Percentiles rank a stretch among this genome's conserved stretches.
These are phyloP conservation scores for Podila verticillata DNA, from an alignment of 192 early-diverging fungal genomes.

Conservation along the genomic window DNA sequence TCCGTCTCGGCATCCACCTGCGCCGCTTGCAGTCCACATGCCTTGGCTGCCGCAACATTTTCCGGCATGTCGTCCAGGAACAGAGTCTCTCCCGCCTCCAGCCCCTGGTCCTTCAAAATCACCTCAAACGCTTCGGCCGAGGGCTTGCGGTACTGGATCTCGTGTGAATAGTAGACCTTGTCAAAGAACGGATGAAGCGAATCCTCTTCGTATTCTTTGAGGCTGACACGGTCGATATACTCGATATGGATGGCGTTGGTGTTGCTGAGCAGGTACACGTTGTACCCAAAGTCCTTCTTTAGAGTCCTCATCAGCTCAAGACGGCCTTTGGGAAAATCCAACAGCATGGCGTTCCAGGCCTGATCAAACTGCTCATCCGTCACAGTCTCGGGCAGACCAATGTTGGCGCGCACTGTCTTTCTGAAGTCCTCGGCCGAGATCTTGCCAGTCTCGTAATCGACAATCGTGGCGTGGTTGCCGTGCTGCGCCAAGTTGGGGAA, in stretches of 20 bases:
- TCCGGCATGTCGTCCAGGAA: slow-evolving; percentile 48
- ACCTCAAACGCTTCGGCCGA: slow-evolving; percentile 40
- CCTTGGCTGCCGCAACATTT: slow-evolving; percentile 45
- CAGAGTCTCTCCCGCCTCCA: slow-evolving; percentile 24
- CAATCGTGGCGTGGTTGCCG: slow-evolving; percentile 9
- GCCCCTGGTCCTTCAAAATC: slow-evolving; percentile 29
- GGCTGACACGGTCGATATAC: slow-evolving; percentile 25
- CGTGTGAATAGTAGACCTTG: slow-evolving; percentile 47
- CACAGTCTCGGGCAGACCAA: slow-evolving; percentile 31
- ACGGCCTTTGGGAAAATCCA: slow-evolving; percentile 44
- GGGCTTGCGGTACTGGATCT: slow-evolving; percentile 33
- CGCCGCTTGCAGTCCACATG: slow-evolving; percentile 39
- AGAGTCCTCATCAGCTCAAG: slow-evolving; percentile 39
- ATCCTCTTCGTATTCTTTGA: slow-evolving; percentile 23
- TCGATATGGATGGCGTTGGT: slow-evolving; percentile 49
- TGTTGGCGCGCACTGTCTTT: slow-evolving; percentile 11
- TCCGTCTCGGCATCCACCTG: slow-evolving; percentile 48
- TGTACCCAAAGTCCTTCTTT: slow-evolving; percentile 37
- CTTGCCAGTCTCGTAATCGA: slow-evolving; percentile 33
- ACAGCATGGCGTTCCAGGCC: slow-evolving; percentile 46
- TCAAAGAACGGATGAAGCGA: slow-evolving; percentile 37
- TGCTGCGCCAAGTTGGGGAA: slow-evolving; percentile 26
- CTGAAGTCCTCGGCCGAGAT: slow-evolving; percentile 37
- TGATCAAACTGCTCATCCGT: slow-evolving; percentile 33
- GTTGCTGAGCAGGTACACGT: slow-evolving; percentile 42